These are phyloP conservation scores for Rubia peregrina DNA, from an alignment of 305 asterid genomes.

Conservation along the genomic window DNA sequence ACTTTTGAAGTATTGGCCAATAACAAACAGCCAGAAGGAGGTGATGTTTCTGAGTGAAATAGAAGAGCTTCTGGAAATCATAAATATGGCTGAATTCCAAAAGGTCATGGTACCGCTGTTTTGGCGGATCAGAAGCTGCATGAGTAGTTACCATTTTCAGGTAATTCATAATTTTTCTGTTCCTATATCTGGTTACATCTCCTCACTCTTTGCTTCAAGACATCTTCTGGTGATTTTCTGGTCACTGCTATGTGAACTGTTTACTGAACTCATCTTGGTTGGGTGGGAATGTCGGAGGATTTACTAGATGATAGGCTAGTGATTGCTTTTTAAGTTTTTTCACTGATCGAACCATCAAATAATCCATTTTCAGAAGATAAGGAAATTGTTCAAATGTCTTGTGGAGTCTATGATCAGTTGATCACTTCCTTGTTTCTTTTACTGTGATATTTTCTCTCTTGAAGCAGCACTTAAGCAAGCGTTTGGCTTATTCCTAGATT, in stretches of 20 bases:
- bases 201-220: constrained; percentile 2
- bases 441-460: neutral
- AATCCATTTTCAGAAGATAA: neutral
- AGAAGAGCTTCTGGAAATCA: constrained; percentile 76
- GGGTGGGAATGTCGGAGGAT: neutral
- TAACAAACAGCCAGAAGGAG: constrained; percentile 82
- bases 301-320: neutral
- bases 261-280: neutral
- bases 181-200: neutral
- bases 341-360: neutral
- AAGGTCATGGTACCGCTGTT: constrained; percentile 70
- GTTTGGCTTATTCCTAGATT: neutral
- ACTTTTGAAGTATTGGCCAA: constrained; percentile 77
- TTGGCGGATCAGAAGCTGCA: constrained; percentile 59
- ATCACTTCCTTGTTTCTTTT: neutral
- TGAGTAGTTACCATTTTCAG: constrained; percentile 78
- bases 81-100: constrained; percentile 64
- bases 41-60: constrained; percentile 75
- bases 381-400: neutral
- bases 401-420: neutral
- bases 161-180: constrained; percentile 26
- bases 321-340: neutral
- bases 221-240: neutral
- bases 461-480: neutral
- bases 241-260: neutral